These are phyloP conservation scores for Cercospora sp. DNA, from an alignment of 2,329 filamentous ascomycete species.

Conservation along the genomic window DNA sequence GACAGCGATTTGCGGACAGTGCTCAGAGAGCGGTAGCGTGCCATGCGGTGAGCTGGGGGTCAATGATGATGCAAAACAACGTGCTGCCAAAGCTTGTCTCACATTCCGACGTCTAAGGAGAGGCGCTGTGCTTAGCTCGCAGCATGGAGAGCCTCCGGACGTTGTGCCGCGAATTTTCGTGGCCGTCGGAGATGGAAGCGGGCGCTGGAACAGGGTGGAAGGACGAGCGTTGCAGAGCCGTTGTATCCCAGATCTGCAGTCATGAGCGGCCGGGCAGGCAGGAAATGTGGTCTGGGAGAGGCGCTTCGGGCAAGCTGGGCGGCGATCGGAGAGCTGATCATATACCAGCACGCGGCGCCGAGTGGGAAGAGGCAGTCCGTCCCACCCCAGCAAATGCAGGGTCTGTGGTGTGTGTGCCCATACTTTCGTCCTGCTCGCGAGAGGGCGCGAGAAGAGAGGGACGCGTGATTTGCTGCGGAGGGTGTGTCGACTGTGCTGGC, in stretches of 20 bases:
- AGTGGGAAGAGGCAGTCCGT: background rate
- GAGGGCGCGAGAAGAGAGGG: background rate
- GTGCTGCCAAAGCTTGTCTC: constrained; percentile 13
- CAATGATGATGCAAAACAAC: background rate
- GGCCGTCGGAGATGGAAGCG: background rate
- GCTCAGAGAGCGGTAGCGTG: background rate
- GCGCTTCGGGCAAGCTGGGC: constrained; percentile 3
- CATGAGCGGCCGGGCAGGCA: background rate
- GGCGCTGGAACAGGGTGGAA: background rate
- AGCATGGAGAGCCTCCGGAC: background rate
- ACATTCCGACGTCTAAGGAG: constrained; percentile 2
- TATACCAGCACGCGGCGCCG: background rate
- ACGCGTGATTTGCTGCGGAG: background rate
- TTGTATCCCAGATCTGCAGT: background rate
- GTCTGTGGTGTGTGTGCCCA: constrained; percentile 5
- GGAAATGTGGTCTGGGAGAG: constrained; percentile 3
- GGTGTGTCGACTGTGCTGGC: background rate
- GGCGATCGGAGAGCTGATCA: constrained; percentile 8
- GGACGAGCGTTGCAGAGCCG: background rate
- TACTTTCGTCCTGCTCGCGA: background rate
- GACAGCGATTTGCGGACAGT: background rate
- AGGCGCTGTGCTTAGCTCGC: background rate
- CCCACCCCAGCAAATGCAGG: constrained; percentile 6
- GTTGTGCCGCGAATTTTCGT: background rate
- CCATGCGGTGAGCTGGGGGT: background rate